Evolutionary conservation across 2,329 filamentous ascomycete genomes (phyloP), one percentile per base, ranked within the genome.

Genomic region (Fusarium nisikadoi): DNA sequence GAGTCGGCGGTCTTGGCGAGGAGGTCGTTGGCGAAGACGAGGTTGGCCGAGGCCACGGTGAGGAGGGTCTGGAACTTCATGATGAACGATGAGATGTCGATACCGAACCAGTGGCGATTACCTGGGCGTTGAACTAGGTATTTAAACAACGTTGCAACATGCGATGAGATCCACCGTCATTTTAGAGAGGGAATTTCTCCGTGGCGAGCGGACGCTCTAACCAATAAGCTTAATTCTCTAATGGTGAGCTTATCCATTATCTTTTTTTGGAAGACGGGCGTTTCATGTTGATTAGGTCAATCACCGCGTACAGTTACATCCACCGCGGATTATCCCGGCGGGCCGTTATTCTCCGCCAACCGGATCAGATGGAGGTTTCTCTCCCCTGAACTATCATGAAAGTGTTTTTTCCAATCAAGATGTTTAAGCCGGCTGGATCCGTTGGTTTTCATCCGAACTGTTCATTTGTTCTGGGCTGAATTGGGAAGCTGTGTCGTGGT

Each of bases 31-130:
- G 68, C 71, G 2, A 65, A 27, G n/a, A 50, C 71, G 53, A 52
- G 42, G 10, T 74, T 46, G 60, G 71, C 71, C 29, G 71, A 59
- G 29, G 71, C 71, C 68, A 73, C 29, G 17, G 71, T 52, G 29
- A 65, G 49, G 49, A 73, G 20, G n/a, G 71, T 33, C 47, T 74
- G 71, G 50, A 74, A 60, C 71, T 73, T 73, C 71, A 73, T 73
- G 54, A 27, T 60, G 58, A 23, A 52, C 23, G 35, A 56, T 17
- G 38, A 14, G 31, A 49, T 69, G 68, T 68, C 57, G 43, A 71
- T 50, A 27, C 45, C 20, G 39, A 45, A 65, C 31, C 60, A 61
- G 58, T 57, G 12, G 16, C 23, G 23, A 17, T 41, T 36, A 16
- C 38, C 56, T 23, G 47, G 12, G 47, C n/a, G 12, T 35, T 25